phyloP scores from a whole-genome alignment of 345 rosid genomes.

The Clausena lansium region DNA sequence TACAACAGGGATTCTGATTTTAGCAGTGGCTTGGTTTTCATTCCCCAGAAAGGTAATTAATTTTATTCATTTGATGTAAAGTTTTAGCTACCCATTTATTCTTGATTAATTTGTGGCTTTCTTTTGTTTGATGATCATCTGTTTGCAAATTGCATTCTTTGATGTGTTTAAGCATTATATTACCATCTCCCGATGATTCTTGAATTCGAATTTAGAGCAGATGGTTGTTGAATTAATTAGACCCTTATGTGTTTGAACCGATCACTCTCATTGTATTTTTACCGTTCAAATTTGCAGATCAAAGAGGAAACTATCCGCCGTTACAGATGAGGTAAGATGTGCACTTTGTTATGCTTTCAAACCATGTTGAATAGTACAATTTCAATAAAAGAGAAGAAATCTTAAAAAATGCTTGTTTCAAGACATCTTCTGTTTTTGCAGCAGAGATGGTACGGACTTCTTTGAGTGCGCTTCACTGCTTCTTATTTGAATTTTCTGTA shows the following conservation, averaged over 20 bases:
- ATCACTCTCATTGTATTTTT: background rate
- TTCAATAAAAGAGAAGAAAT: too few species aligned
- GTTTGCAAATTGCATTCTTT: background rate
- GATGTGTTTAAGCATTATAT: background rate
- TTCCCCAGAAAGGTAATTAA: conserved; percentile 1
- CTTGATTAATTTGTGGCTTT: background rate
- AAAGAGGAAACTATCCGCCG: conserved; percentile 40
- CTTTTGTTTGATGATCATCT: background rate
- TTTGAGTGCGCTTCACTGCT: conserved; percentile 12
- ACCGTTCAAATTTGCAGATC: conserved; percentile 34
- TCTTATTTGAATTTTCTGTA: background rate
- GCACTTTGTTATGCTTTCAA: background rate
- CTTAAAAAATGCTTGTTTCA: background rate
- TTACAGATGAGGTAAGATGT: conserved; percentile 35
- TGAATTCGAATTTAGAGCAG: background rate
- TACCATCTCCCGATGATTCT: background rate
- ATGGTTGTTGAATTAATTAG: too few species aligned
- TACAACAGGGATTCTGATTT: conserved; percentile 7
- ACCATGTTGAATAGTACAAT: background rate
- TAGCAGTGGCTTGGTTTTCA: conserved; percentile 10
- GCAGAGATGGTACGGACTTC: conserved; percentile 33
- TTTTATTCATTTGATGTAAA: background rate
- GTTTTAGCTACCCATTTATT: background rate
- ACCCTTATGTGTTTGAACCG: background rate
- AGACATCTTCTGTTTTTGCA: conserved; percentile 31